These are phyloP conservation scores for Lagenidium giganteum DNA, from an alignment of 352 stramenopile genomes.

Conservation along the genomic window DNA sequence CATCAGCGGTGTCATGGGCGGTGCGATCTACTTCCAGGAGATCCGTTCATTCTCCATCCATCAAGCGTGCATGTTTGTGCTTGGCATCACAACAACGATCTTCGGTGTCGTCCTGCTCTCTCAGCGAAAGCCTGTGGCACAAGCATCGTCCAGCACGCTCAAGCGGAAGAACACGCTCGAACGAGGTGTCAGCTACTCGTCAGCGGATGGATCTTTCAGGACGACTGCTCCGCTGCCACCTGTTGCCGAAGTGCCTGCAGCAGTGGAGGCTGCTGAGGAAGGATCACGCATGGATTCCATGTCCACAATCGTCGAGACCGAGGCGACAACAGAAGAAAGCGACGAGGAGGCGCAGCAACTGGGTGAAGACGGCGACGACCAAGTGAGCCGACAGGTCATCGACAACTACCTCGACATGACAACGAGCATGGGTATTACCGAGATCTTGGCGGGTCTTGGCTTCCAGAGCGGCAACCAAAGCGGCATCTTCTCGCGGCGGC, in stretches of 20 bases:
- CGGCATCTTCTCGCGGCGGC: constrained; percentile 46
- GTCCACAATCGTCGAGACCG: constrained; percentile 27
- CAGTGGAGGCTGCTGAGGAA: constrained; percentile 10
- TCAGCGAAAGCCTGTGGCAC: constrained; percentile 46
- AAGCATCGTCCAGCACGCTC: constrained; percentile 19
- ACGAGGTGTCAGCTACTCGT: constrained; percentile 66
- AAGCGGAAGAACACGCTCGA: constrained; percentile 52
- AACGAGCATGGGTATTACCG: constrained; percentile 58
- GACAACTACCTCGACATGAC: constrained; percentile 87
- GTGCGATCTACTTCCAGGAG: constrained; percentile 91
- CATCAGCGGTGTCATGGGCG: constrained; percentile 82
- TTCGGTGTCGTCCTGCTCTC: constrained; percentile 81
- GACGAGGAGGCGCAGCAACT: constrained; percentile 23
- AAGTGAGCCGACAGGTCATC: constrained; percentile 71
- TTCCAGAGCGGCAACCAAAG: constrained; percentile 46
- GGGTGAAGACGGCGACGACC: constrained; percentile 21
- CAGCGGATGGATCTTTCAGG: constrained; percentile 14
- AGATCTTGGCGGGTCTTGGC: constrained; percentile 56
- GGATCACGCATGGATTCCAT: constrained; percentile 9
- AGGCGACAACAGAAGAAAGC: constrained; percentile 29
- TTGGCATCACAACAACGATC: constrained; percentile 78
- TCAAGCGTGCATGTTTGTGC: constrained; percentile 79
- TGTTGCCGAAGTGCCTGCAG: constrained; percentile 18
- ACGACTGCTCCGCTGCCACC: constrained; percentile 13
- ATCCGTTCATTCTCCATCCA: constrained; percentile 69